Conservation (phyloP, 441 rosid species). For the Omphalea diandra region DNA sequence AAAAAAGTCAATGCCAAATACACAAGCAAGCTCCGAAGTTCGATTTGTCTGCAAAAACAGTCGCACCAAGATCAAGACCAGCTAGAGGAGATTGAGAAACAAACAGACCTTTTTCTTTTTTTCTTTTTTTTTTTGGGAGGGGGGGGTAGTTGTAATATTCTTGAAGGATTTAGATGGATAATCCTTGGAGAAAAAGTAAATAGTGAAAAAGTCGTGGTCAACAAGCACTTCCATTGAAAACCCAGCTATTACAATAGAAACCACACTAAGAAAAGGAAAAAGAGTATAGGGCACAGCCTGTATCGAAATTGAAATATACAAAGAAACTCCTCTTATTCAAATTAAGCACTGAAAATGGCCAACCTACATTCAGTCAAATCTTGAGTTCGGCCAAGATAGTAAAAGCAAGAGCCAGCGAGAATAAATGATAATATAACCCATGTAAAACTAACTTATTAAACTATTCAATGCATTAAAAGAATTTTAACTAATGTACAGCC, state of each 20-base stretch:
- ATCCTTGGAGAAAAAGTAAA: too few species aligned
- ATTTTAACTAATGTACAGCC: slow-evolving; percentile 6
- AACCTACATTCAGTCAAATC: background rate
- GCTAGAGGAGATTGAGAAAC: too few species aligned
- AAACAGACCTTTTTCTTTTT: too few species aligned
- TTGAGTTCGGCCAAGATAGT: background rate
- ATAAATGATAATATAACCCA: background rate
- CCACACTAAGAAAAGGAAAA: too few species aligned
- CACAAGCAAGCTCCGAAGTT: slow-evolving; percentile 98
- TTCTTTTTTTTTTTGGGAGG: background rate
- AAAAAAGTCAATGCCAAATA: slow-evolving; percentile 97
- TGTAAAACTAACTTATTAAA: background rate
- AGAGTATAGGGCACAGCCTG: too few species aligned
- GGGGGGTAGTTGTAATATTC: too few species aligned
- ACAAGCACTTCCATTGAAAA: background rate
- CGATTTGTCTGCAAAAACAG: slow-evolving; percentile 80
- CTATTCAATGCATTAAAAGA: background rate
- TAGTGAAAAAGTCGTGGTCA: background rate
- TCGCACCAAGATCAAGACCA: slow-evolving; percentile 17
- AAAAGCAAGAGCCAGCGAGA: background rate
- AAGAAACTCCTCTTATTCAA: too few species aligned
- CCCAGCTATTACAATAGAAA: background rate
- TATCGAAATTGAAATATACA: too few species aligned
- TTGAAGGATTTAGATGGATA: too few species aligned
- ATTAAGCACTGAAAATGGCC: too few species aligned